phyloP scores from a whole-genome alignment of 2,329 filamentous ascomycete genomes.

The Fusarium longipes region DNA sequence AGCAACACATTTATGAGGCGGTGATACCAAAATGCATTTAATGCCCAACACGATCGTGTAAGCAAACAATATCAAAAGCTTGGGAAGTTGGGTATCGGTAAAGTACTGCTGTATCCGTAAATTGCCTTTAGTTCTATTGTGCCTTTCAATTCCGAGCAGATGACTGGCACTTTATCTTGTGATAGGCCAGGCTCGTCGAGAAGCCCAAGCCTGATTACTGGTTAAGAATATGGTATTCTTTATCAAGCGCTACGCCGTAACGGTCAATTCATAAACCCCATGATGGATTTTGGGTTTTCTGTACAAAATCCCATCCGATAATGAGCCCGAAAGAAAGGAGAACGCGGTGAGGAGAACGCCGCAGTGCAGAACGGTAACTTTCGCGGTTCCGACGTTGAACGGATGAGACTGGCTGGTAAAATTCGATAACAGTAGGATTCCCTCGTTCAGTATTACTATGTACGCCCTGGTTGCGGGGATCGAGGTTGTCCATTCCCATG shows the following conservation, averaged over 20 bases:
- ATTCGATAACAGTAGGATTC: neutral
- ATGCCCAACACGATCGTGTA: neutral
- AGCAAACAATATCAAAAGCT: constrained; percentile 1
- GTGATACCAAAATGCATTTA: neutral
- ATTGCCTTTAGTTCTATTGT: neutral
- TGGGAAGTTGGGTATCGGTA: constrained; percentile 13
- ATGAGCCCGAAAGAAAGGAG: neutral
- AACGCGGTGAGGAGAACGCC: neutral
- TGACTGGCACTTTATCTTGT: constrained; percentile 5
- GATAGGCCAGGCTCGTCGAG: constrained; percentile 16
- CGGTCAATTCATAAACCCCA: constrained; percentile 28
- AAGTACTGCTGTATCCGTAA: constrained; percentile 10
- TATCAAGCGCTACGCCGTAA: constrained; percentile 15
- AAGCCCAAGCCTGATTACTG: neutral
- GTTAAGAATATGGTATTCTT: constrained; percentile 14
- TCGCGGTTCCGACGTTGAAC: constrained; percentile 5
- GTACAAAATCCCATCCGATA: neutral
- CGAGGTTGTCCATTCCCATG: constrained; percentile 33
- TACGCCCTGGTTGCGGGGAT: constrained; percentile 29
- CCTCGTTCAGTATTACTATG: neutral
- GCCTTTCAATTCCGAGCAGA: constrained; percentile 19
- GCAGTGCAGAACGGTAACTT: neutral
- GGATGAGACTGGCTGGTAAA: constrained; percentile 19
- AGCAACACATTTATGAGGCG: neutral
- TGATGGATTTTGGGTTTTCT: constrained; percentile 23